Conservation (phyloP, 371 early-diverging fungal species). For the Lichtheimia corymbifera region DNA sequence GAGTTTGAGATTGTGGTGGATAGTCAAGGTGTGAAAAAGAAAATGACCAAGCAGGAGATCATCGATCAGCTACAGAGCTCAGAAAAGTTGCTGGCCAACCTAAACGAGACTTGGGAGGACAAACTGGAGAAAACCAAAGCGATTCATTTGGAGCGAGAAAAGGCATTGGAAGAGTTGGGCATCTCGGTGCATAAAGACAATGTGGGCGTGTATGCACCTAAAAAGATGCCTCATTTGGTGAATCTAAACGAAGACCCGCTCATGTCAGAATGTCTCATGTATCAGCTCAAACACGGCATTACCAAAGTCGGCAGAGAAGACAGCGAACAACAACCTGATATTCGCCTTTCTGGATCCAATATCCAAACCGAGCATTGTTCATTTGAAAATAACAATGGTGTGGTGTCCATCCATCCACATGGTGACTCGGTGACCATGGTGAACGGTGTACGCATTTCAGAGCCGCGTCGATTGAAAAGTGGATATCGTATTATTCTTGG, state of each 20-base stretch:
- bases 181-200: constrained; percentile 74
- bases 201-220: constrained; percentile 82
- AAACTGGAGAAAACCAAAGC: constrained; percentile 74
- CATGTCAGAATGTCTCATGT: constrained; percentile 89
- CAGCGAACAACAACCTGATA: constrained; percentile 51
- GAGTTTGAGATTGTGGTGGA: constrained; percentile 52
- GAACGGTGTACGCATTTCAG: constrained; percentile 70
- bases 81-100: constrained; percentile 85
- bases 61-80: constrained; percentile 82
- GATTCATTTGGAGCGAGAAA: constrained; percentile 75
- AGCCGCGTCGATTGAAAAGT: constrained; percentile 65
- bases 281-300: constrained; percentile 78
- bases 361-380: constrained; percentile 76
- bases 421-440: constrained; percentile 69
- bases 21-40: constrained; percentile 49
- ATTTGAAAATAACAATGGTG: constrained; percentile 68
- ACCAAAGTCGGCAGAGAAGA: constrained; percentile 72
- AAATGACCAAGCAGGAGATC: constrained; percentile 61
- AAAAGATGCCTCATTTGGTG: constrained; percentile 83
- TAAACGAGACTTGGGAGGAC: constrained; percentile 87
- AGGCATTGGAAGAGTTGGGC: constrained; percentile 79
- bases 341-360: constrained; percentile 71
- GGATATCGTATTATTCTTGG: constrained; percentile 86
- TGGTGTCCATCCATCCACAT: constrained; percentile 70
- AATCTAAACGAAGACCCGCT: constrained; percentile 91